Percentiles rank a stretch among this genome's conserved stretches.
These are phyloP conservation scores for Penicillium canescens DNA, from an alignment of 495 filamentous ascomycete genomes.

Conservation along the genomic window DNA sequence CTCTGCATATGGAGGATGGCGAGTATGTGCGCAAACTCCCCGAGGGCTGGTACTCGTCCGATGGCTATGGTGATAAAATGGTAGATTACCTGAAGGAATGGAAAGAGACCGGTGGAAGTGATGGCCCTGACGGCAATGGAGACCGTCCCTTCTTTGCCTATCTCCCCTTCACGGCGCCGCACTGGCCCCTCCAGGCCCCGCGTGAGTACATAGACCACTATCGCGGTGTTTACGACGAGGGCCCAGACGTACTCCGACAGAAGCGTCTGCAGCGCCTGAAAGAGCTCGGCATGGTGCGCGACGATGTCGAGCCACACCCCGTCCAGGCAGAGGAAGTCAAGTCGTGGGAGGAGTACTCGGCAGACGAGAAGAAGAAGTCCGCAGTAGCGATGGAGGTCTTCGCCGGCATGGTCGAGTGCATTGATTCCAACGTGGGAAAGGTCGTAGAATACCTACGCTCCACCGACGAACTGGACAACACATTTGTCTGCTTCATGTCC, in stretches of 20 bases:
- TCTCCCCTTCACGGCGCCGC: slow-evolving; percentile 59
- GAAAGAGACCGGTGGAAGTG: slow-evolving; percentile 38
- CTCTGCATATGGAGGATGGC: slow-evolving; percentile 60
- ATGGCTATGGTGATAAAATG: slow-evolving; percentile 55
- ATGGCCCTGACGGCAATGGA: slow-evolving; percentile 30
- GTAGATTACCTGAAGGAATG: slow-evolving; percentile 54
- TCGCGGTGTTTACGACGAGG: slow-evolving; percentile 56
- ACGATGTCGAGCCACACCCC: slow-evolving; percentile 52
- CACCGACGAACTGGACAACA: slow-evolving; percentile 63
- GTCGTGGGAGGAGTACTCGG: slow-evolving; percentile 51
- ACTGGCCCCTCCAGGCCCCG: slow-evolving; percentile 62
- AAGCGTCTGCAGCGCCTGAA: slow-evolving; percentile 52
- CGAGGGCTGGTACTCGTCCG: slow-evolving; percentile 56
- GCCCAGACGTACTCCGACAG: slow-evolving; percentile 53
- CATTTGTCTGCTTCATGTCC: slow-evolving; percentile 63
- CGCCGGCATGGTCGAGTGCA: slow-evolving; percentile 64
- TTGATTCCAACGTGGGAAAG: slow-evolving; percentile 61
- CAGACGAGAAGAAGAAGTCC: slow-evolving; percentile 52
- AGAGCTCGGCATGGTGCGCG: slow-evolving; percentile 49
- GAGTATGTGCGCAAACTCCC: slow-evolving; percentile 55
- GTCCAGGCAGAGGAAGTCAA: slow-evolving; percentile 55
- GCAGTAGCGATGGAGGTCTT: slow-evolving; percentile 60
- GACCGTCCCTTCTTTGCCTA: slow-evolving; percentile 62
- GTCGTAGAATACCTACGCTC: slow-evolving; percentile 55
- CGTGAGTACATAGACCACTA: slow-evolving; percentile 53